phyloP scores from a whole-genome alignment of 306 rosid genomes.

The Trichosanthes truncata region DNA sequence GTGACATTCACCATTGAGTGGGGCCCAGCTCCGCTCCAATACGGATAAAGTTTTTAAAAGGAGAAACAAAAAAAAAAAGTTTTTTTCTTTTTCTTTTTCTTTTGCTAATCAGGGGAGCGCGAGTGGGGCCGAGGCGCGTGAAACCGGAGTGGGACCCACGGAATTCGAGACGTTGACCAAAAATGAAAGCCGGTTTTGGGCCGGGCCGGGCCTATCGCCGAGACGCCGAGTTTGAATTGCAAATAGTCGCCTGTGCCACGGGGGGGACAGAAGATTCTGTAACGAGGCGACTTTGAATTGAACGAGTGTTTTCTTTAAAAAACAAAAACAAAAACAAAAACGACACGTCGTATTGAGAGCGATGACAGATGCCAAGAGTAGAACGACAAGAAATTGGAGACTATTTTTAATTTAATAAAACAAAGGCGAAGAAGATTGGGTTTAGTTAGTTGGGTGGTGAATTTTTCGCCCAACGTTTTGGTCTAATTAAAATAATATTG shows the following conservation, averaged over 20 bases:
- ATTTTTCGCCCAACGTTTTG: not conserved
- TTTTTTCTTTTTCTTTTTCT: not conserved
- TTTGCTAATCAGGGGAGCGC: not conserved
- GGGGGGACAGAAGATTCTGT: not conserved
- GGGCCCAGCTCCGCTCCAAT: not conserved
- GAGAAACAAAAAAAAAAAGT: not conserved
- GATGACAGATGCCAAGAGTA: not conserved
- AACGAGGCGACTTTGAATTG: not conserved
- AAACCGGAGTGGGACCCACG: not conserved
- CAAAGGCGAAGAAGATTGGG: not conserved
- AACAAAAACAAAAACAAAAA: not conserved
- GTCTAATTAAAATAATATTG: not conserved
- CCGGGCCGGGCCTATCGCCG: not conserved
- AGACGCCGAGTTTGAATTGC: slow-evolving; percentile 10
- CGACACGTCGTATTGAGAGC: not conserved
- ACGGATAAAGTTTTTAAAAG: not conserved
- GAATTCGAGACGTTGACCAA: not conserved
- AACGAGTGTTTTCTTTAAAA: not conserved
- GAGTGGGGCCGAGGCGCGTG: not conserved
- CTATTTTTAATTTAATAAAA: not conserved
- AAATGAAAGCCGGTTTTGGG: not conserved
- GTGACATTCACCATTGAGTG: not conserved
- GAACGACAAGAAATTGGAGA: not conserved
- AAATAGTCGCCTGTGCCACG: not conserved
- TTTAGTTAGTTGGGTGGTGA: not conserved